A percentile compares a stretch with the other conserved stretches of the same genome.
Evolutionary conservation across 768 basidiomycete species (phyloP).

Genomic region (Agaricus subrufescens): DNA sequence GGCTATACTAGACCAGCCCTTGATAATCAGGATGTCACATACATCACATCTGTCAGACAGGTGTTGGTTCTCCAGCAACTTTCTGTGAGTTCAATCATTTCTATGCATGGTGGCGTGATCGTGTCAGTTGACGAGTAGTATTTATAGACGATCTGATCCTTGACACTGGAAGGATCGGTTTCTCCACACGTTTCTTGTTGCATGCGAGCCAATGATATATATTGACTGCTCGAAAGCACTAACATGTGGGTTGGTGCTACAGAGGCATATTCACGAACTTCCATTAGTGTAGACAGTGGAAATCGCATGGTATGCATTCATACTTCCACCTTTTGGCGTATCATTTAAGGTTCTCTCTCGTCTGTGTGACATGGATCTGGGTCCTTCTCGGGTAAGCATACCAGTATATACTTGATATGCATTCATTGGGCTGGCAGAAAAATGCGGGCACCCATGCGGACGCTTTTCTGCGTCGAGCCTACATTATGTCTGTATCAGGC

Average conservation of each 20-base stretch:
- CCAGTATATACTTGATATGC: background rate
- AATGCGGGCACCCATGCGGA: no score
- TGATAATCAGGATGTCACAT: slow-evolving; percentile 33
- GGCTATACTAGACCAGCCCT: slow-evolving; percentile 39
- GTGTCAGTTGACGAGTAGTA: background rate
- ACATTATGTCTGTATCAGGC: no score
- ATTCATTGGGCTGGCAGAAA: no score
- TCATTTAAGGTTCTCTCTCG: slow-evolving; percentile 15
- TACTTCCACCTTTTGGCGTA: background rate
- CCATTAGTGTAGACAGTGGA: slow-evolving; percentile 43
- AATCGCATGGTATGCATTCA: slow-evolving; percentile 40
- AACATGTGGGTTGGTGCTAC: slow-evolving; percentile 68
- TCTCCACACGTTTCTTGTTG: background rate
- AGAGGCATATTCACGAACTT: slow-evolving; percentile 39
- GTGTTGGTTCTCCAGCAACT: slow-evolving; percentile 52
- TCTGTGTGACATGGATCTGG: slow-evolving; percentile 58
- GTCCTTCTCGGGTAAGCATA: slow-evolving; percentile 43
- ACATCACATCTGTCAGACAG: slow-evolving; percentile 36
- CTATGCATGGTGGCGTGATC: background rate
- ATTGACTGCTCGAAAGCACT: slow-evolving; percentile 28
- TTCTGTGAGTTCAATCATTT: slow-evolving; percentile 26
- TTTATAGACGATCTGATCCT: slow-evolving; percentile 48
- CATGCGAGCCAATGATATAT: slow-evolving; percentile 10
- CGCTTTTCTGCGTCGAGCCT: no score
- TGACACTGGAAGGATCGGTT: slow-evolving; percentile 50